phyloP scores from a whole-genome alignment of 2,329 filamentous ascomycete genomes.

The Aspergillus brunneoviolaceus region DNA sequence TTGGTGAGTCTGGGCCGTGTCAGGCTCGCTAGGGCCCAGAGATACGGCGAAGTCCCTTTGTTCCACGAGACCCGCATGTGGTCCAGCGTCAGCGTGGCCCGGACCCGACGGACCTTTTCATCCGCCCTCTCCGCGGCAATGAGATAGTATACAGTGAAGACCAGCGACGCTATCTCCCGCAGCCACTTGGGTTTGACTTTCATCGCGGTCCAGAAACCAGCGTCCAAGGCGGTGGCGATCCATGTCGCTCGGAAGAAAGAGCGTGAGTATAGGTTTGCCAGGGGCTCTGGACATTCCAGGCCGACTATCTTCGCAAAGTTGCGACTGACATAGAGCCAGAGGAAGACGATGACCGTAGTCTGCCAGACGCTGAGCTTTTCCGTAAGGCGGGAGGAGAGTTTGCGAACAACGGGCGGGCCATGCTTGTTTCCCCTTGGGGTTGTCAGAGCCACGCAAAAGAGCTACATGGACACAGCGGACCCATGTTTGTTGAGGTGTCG shows the following conservation, averaged over 20 bases:
- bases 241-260: conserved; percentile 96
- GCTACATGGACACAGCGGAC: no score
- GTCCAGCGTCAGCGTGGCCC: conserved; percentile 82
- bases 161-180: conserved; percentile 75
- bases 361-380: conserved; percentile 82
- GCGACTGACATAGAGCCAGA: conserved; percentile 85
- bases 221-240: conserved; percentile 91
- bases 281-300: conserved; percentile 86
- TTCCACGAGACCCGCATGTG: conserved; percentile 94
- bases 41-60: conserved; percentile 84
- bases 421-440: conserved; percentile 75
- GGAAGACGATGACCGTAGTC: conserved; percentile 78
- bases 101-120: conserved; percentile 90
- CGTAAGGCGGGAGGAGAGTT: conserved; percentile 68
- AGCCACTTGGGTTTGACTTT: conserved; percentile 77
- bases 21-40: conserved; percentile 69
- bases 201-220: conserved; percentile 99
- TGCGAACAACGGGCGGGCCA: conserved; percentile 59
- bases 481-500: no score
- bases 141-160: conserved; percentile 88
- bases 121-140: conserved; percentile 91
- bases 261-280: conserved; percentile 89
- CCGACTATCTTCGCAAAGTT: conserved; percentile 93
- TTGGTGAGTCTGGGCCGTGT: conserved; percentile 75
- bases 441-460: background rate